Evolutionary conservation across 352 stramenopile species (phyloP), one percentile per base, ranked within the genome.

Genomic region (Albugo candida): DNA sequence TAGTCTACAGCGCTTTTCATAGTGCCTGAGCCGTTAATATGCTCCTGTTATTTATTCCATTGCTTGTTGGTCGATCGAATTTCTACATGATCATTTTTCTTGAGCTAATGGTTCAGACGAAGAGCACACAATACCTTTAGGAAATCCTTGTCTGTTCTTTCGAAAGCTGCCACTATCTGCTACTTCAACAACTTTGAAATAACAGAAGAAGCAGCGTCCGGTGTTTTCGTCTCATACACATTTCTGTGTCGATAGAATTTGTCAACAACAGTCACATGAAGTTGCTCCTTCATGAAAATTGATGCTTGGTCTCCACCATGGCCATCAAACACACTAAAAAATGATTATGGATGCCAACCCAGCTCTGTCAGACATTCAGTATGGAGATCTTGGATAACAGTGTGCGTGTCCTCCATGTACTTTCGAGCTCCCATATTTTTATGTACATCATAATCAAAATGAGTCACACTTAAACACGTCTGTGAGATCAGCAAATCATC

Each of bases 301-400:
- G 87, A 96, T 31, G 83, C 89, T 62, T 96, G 82, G 41, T 84
- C 70, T 17, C 94, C 94, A 19, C 94, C 94, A 51, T 98, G 94
- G 14, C 94, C 94, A 64, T 98, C 94, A 59, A 96, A 98, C 1
- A 98, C 93, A 5, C 72, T 92, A 56, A 94, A 94, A 63, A 95
- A 98, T 31, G 84, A 94, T 52, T 96, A 73, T 45, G 88, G 72
- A 58, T 87, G 65, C 40, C 84, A 43, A 0, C 67, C 65, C 13
- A 79, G 38, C 3, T 58, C 57, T 43, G 63, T 75, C 10, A 89
- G 34, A 1, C 59, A 58, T 40, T 74, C 50, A 12, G 86, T 73
- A 31, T 79, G 72, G 47, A 89, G 52, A 50, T 89, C 77, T 52
- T 98, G 92, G 44, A 97, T 86, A 42, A 97, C 83, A 41, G 92